A percentile compares a stretch with the other conserved stretches of the same genome.
These are phyloP conservation scores for Trichoderma brevicompactum DNA, from an alignment of 2,329 filamentous ascomycete genomes.

Conservation along the genomic window DNA sequence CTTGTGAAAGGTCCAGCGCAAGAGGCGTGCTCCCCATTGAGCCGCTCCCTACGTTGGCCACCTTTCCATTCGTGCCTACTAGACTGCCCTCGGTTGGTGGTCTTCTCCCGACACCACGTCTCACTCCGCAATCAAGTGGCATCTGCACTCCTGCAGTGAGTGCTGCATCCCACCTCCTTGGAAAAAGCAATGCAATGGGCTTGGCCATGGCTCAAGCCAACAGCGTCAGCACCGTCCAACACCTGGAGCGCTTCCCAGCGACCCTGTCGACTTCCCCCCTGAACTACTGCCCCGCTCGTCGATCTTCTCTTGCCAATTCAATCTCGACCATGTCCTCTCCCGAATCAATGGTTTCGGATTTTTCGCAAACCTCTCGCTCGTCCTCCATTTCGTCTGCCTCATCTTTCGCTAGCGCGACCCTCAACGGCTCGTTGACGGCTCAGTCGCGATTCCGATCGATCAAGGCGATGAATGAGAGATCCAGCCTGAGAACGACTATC, in stretches of 20 bases:
- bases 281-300: conserved; percentile 54
- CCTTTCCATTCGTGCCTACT: conserved; percentile 44
- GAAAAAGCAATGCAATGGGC: conserved; percentile 61
- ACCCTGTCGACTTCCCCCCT: conserved; percentile 57
- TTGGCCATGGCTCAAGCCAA: conserved; percentile 62
- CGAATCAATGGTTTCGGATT: conserved; percentile 69
- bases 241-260: conserved; percentile 57
- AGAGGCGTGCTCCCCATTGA: conserved; percentile 47
- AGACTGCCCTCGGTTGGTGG: conserved; percentile 57
- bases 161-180: conserved; percentile 55
- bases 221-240: conserved; percentile 51
- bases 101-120: conserved; percentile 61
- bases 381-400: conserved; percentile 68
- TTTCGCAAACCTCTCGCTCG: conserved; percentile 64
- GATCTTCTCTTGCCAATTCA: conserved; percentile 66
- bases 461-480: conserved; percentile 62
- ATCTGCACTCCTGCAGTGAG: conserved; percentile 65
- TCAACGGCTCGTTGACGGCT: conserved; percentile 55
- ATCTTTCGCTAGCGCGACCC: conserved; percentile 63
- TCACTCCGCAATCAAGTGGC: conserved; percentile 60
- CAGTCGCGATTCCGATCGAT: conserved; percentile 66
- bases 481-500: conserved; percentile 56
- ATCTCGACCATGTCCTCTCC: conserved; percentile 67
- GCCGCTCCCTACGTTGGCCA: conserved; percentile 45
- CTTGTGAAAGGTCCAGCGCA: not conserved